Percentiles rank a stretch among this genome's conserved stretches.
Conservation (phyloP, 2,329 filamentous ascomycete genomes). For the Dothideomycetes sp. region DNA sequence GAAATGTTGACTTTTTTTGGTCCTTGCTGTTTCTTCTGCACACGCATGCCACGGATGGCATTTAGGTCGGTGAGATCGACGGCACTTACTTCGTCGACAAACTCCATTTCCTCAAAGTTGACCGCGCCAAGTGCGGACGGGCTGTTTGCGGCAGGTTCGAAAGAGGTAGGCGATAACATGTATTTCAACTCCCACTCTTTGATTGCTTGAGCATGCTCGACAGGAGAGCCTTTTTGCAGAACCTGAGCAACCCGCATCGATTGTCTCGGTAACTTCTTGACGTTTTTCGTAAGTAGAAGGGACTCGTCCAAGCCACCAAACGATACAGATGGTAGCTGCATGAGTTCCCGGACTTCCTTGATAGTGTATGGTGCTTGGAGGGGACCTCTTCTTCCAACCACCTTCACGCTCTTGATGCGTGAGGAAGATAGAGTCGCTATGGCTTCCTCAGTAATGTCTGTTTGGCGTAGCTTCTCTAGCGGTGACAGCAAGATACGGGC, state of each 20-base stretch:
- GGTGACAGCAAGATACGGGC: slow-evolving; percentile 75
- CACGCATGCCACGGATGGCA: slow-evolving; percentile 7
- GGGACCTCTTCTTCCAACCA: slow-evolving; percentile 83
- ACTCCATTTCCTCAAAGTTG: slow-evolving; percentile 49
- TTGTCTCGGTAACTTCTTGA: slow-evolving; percentile 61
- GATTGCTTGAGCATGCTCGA: slow-evolving; percentile 33
- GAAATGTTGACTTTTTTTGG: slow-evolving; percentile 30
- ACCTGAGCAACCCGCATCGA: slow-evolving; percentile 71
- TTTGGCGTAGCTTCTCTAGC: slow-evolving; percentile 61
- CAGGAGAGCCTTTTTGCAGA: slow-evolving; percentile 60
- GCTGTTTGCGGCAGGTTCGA: slow-evolving; percentile 41
- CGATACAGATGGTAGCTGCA: slow-evolving; percentile 60
- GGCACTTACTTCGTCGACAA: slow-evolving; percentile 24
- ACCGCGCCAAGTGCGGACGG: slow-evolving; percentile 49
- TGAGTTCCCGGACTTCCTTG: slow-evolving; percentile 82
- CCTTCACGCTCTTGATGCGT: slow-evolving; percentile 64
- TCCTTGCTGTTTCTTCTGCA: slow-evolving; percentile 4
- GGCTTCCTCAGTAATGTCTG: slow-evolving; percentile 82
- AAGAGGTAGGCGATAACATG: slow-evolving; percentile 64
- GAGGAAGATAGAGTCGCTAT: slow-evolving; percentile 62
- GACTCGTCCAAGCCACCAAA: slow-evolving; percentile 59
- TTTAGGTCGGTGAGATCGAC: slow-evolving; percentile 21
- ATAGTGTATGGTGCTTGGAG: slow-evolving; percentile 83
- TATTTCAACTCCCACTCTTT: slow-evolving; percentile 81
- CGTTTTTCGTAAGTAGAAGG: slow-evolving; percentile 52